Evolutionary conservation across 129 eudicot species (phyloP), one percentile per base, ranked within the genome.

Genomic region (Flaveria ramosissima): DNA sequence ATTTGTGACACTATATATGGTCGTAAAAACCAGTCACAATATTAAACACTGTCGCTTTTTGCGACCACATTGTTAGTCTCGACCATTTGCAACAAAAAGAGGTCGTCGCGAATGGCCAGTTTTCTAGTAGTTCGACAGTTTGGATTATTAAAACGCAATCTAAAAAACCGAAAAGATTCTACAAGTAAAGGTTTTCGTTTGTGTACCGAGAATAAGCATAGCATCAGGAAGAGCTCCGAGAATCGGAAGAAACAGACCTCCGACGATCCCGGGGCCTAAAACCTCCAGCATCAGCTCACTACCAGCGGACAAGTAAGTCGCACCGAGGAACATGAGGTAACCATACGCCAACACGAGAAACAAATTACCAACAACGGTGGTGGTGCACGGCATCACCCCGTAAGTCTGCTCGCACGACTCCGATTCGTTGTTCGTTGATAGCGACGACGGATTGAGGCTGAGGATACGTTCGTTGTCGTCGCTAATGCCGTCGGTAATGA

Each of bases 211-310:
- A 79, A 91, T 91, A 68, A 91, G 97, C 88, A 91, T 66, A 41
- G 94, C 97, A 72, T 91, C 97, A 0, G 97, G 97, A 79, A 91
- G 92, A 75, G 97, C 97, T 5, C 97, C 97, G 73, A 91, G 97
- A 36, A 85, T 51, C 0, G 95, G 97, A 59, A 91, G 92, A 19
- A 91, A 83, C 1, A 91, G 86, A 0, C 97, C 97, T 36, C 97
- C 97, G 43, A 91, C 86, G 68, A 91, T 77, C 7, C 97, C 97
- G 11, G 97, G 95, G 4, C 97, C 92, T 27, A 91, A 79, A 78
- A 91, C 83, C 83, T 91, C 95, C 78, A 91, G 73, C 87, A 91
- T 76, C 3, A 91, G 83, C 84, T 91, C 97, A 56, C 92, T 88
- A 3, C 94, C 97, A 24, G 74, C 39, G 52, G 94, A 86, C 20